These are phyloP conservation scores for Colletotrichum tamarilloi DNA, from an alignment of 2,329 filamentous ascomycete genomes.

Conservation along the genomic window DNA sequence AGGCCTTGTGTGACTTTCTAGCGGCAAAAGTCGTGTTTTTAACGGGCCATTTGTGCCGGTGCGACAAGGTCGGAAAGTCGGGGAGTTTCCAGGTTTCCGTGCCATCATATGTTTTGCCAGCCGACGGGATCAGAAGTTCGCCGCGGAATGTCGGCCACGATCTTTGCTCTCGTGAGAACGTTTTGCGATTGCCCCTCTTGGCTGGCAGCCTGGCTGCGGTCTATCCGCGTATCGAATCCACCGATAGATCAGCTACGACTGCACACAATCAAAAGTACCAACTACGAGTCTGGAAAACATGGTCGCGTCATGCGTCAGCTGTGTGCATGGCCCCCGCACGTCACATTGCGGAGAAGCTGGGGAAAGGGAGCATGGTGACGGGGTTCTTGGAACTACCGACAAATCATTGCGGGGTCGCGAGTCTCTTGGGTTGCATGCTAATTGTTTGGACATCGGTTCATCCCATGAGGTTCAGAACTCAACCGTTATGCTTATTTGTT, in stretches of 20 bases:
- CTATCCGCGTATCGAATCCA: no score
- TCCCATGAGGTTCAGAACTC: background rate
- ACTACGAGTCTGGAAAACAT: background rate
- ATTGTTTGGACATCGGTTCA: background rate
- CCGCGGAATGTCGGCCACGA: background rate
- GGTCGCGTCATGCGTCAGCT: constrained; percentile 12
- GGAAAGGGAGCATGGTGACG: background rate
- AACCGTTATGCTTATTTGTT: background rate
- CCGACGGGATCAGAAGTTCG: background rate
- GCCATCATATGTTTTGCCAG: background rate
- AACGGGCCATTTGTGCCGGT: no score
- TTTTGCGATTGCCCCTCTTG: background rate
- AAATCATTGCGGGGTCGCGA: constrained; percentile 11
- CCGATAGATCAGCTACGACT: background rate
- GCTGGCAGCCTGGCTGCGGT: no score
- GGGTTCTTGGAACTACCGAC: background rate
- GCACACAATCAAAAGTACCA: background rate
- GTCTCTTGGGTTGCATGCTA: background rate
- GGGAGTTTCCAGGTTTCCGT: background rate
- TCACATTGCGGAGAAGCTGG: constrained; percentile 22
- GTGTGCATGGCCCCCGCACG: constrained; percentile 1
- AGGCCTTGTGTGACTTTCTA: no score
- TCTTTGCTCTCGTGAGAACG: background rate
- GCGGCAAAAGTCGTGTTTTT: no score
- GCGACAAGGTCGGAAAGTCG: background rate